Evolutionary conservation across 495 filamentous ascomycete species (phyloP).

Genomic region (Penicillium lividum): DNA sequence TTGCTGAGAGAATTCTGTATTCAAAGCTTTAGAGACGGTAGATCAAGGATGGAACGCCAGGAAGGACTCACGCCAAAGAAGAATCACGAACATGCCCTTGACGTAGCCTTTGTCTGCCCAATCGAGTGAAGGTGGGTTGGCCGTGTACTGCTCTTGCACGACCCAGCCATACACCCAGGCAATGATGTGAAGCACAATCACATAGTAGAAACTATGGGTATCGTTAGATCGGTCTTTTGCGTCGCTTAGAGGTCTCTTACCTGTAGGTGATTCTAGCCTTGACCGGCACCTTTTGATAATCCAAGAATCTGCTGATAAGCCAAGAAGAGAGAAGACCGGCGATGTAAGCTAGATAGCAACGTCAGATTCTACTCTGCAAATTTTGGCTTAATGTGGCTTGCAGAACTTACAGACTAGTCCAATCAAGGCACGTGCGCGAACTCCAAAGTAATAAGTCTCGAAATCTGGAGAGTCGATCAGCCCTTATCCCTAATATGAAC

Average conservation of each 20-base stretch:
- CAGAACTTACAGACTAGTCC: conserved; percentile 34
- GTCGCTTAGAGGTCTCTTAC: conserved; percentile 3
- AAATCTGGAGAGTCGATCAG: conserved; percentile 28
- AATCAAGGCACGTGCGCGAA: conserved; percentile 39
- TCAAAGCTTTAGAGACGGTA: background rate
- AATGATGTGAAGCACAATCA: conserved; percentile 41
- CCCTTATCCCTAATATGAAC: background rate
- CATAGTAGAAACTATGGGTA: conserved; percentile 39
- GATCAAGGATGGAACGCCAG: background rate
- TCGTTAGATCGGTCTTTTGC: background rate
- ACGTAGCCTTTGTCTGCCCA: conserved; percentile 46
- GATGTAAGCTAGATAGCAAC: conserved; percentile 28
- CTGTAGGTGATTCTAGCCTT: conserved; percentile 44
- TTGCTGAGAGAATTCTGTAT: conserved; percentile 44
- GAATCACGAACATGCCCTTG: conserved; percentile 46
- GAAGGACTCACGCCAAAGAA: conserved; percentile 41
- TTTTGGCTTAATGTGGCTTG: background rate
- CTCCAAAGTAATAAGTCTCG: conserved; percentile 40
- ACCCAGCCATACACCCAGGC: conserved; percentile 53
- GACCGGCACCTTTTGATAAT: conserved; percentile 37
- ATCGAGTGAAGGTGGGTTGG: conserved; percentile 42
- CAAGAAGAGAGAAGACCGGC: conserved; percentile 35
- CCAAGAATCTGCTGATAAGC: conserved; percentile 43
- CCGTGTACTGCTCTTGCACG: conserved; percentile 48
- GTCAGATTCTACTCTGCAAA: background rate